Evolutionary conservation across 2,329 filamentous ascomycete genomes (phyloP).

Genomic region (Penicillium oxalicum): DNA sequence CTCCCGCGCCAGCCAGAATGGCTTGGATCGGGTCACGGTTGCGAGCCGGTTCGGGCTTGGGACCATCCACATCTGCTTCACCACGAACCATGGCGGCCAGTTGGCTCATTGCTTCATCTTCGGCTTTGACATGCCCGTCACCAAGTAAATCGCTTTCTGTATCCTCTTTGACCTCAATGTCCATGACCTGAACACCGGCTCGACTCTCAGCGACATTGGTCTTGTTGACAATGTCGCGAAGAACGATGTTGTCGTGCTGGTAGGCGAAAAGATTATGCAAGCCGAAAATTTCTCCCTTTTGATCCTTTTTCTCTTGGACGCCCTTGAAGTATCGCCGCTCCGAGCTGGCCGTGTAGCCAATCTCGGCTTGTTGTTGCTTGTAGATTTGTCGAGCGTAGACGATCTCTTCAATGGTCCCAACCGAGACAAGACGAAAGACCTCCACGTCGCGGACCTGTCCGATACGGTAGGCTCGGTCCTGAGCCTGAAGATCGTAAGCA

Average conservation of each 20-base stretch:
- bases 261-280: conserved; percentile 81
- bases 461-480: conserved; percentile 93
- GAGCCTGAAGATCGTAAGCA: conserved; percentile 86
- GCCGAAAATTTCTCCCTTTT: conserved; percentile 92
- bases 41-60: conserved; percentile 25
- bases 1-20: conserved; percentile 79
- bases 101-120: conserved; percentile 65
- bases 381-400: conserved; percentile 97
- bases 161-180: conserved; percentile 63
- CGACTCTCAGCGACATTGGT: conserved; percentile 93
- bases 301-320: conserved; percentile 73
- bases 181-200: conserved; percentile 73
- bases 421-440: conserved; percentile 83
- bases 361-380: conserved; percentile 98
- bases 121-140: conserved; percentile 41
- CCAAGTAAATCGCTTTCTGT: conserved; percentile 50
- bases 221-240: conserved; percentile 96
- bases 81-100: conserved; percentile 59
- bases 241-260: conserved; percentile 68
- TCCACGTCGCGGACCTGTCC: conserved; percentile 90
- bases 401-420: conserved; percentile 93
- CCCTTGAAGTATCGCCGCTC: conserved; percentile 95
- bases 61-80: conserved; percentile 22
- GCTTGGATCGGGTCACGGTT: conserved; percentile 74
- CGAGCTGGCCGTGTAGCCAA: conserved; percentile 86